Conservation (phyloP, 257 asterid genomes). For the Solanum dulcamara region DNA sequence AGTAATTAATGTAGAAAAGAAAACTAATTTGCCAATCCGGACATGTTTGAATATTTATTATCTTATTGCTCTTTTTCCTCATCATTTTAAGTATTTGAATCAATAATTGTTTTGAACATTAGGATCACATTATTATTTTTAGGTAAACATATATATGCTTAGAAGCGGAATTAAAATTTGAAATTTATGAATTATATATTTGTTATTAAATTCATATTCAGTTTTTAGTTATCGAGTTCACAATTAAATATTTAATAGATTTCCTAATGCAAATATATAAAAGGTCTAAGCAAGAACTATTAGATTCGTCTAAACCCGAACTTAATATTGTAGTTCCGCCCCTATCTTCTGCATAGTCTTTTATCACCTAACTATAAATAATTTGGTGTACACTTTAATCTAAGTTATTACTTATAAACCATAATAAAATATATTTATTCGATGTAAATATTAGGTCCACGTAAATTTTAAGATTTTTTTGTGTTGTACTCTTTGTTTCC, state of each 20-base stretch:
- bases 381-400: too few relatives aligned
- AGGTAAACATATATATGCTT: neutral
- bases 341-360: neutral
- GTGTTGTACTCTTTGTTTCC: neutral
- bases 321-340: neutral
- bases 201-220: too few relatives aligned
- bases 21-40: neutral
- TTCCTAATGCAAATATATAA: too few relatives aligned
- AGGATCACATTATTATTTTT: neutral
- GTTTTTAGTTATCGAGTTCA: neutral
- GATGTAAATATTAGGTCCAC: neutral
- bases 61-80: neutral
- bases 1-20: neutral
- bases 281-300: neutral
- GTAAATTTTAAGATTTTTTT: neutral
- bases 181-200: too few relatives aligned
- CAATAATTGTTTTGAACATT: neutral
- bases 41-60: neutral
- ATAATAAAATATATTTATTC: neutral
- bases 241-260: neutral
- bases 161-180: too few relatives aligned
- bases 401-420: neutral
- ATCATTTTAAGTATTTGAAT: neutral
- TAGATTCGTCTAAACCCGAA: neutral
- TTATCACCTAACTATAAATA: neutral